phyloP scores from a whole-genome alignment of 768 basidiomycete species.

The Heimioporus sp. region DNA sequence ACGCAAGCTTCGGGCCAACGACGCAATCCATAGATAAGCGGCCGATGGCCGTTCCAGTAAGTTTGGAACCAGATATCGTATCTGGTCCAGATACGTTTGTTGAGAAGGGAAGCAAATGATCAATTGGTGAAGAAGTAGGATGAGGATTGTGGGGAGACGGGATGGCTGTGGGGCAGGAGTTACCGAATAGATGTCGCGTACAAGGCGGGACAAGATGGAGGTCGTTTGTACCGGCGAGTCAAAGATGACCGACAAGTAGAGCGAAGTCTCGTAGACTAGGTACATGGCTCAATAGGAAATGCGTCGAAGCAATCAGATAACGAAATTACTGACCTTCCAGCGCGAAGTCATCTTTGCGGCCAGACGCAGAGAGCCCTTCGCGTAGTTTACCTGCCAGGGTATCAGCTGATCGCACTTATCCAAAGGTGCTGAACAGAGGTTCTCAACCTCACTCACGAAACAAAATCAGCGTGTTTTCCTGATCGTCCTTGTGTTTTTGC shows the following conservation, averaged over 20 bases:
- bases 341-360: constrained; percentile 58
- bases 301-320: not conserved
- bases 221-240: constrained; percentile 58
- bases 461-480: constrained; percentile 70
- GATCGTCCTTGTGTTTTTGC: constrained; percentile 44
- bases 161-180: constrained; percentile 13
- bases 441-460: constrained; percentile 50
- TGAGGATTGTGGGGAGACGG: constrained; percentile 36
- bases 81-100: constrained; percentile 39
- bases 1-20: constrained; percentile 52
- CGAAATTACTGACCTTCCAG: constrained; percentile 53
- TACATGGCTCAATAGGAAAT: not conserved
- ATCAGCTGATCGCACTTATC: not conserved
- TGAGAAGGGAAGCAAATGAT: constrained; percentile 64
- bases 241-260: constrained; percentile 64
- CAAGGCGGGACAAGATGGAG: constrained; percentile 58
- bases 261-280: constrained; percentile 72
- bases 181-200: constrained; percentile 46
- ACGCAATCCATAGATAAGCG: constrained; percentile 49
- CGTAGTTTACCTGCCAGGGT: constrained; percentile 61
- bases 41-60: constrained; percentile 38
- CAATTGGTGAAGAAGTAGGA: constrained; percentile 60
- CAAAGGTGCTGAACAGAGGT: not conserved
- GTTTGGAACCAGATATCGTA: constrained; percentile 20
- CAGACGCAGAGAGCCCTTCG: constrained; percentile 66